Percentiles rank a stretch among this genome's conserved stretches.
These are phyloP conservation scores for Globisporangium heterothallicum DNA, from an alignment of 352 stramenopile genomes.

Conservation along the genomic window DNA sequence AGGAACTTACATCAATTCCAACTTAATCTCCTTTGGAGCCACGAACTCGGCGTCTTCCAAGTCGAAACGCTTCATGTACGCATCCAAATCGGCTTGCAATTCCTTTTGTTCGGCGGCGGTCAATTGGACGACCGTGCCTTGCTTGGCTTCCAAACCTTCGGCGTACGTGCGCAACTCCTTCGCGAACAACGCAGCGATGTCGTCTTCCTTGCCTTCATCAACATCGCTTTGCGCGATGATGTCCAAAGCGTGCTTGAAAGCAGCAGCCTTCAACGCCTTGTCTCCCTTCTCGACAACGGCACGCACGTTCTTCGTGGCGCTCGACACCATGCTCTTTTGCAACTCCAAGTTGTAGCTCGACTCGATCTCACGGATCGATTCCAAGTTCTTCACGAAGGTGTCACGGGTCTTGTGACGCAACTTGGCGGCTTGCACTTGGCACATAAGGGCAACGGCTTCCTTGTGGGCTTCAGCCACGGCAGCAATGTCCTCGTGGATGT, in stretches of 20 bases:
- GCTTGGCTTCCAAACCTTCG: slow-evolving; percentile 66
- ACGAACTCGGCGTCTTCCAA: slow-evolving; percentile 76
- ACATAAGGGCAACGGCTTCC: slow-evolving; percentile 77
- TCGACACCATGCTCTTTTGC: slow-evolving; percentile 78
- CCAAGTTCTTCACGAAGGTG: slow-evolving; percentile 84
- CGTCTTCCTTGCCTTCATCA: slow-evolving; percentile 80
- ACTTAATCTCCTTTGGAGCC: slow-evolving; percentile 80
- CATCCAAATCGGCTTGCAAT: slow-evolving; percentile 77
- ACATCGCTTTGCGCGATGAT: slow-evolving; percentile 62
- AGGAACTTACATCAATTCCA: slow-evolving; percentile 75
- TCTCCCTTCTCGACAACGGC: slow-evolving; percentile 68
- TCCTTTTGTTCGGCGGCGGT: slow-evolving; percentile 72
- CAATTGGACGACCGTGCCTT: slow-evolving; percentile 74
- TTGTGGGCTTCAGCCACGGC: slow-evolving; percentile 74
- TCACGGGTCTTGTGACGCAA: slow-evolving; percentile 85
- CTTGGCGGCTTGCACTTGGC: slow-evolving; percentile 81
- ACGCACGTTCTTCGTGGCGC: slow-evolving; percentile 70
- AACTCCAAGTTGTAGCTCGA: slow-evolving; percentile 76
- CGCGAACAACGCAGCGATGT: slow-evolving; percentile 73
- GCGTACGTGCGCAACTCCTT: slow-evolving; percentile 82
- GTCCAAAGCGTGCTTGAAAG: slow-evolving; percentile 83
- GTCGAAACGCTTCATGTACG: slow-evolving; percentile 85
- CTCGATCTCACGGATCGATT: slow-evolving; percentile 81
- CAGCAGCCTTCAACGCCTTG: slow-evolving; percentile 80
- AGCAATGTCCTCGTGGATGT: slow-evolving; percentile 83